Conservation (phyloP, 345 rosid species). For the Camelina neglecta region DNA sequence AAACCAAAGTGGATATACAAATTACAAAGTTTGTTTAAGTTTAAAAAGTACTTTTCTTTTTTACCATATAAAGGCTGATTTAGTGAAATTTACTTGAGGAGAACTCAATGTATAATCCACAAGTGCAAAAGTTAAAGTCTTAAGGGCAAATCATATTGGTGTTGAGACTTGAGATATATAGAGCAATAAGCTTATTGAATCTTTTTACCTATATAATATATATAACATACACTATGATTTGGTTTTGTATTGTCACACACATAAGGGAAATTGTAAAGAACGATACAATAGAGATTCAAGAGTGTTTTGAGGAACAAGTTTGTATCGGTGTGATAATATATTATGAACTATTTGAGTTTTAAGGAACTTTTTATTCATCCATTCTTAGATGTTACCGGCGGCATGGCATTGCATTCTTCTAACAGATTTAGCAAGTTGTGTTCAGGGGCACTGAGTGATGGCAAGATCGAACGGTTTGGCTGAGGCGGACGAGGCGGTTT, state of each 20-base stretch:
- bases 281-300: constrained; percentile 11
- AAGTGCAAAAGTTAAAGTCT: constrained; percentile 33
- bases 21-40: constrained; percentile 40
- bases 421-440: constrained; percentile 80
- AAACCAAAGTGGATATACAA: constrained; percentile 28
- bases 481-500: constrained; percentile 51
- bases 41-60: constrained; percentile 26
- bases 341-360: constrained; percentile 20
- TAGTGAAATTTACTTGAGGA: constrained; percentile 33
- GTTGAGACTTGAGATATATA: not conserved
- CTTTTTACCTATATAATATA: constrained; percentile 29
- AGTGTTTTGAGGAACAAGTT: constrained; percentile 10
- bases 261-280: constrained; percentile 28
- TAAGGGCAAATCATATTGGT: constrained; percentile 21
- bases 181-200: constrained; percentile 34
- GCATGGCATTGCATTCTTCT: constrained; percentile 77
- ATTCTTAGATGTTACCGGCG: constrained; percentile 52
- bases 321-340: constrained; percentile 33
- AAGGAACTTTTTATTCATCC: constrained; percentile 24
- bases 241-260: constrained; percentile 34
- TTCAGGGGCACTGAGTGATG: constrained; percentile 92
- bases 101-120: constrained; percentile 37
- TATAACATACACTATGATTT: constrained; percentile 39
- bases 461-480: constrained; percentile 65
- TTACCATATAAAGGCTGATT: constrained; percentile 29